Evolutionary conservation across 2,329 filamentous ascomycete genomes (phyloP).

Genomic region (Oidium heveae): DNA sequence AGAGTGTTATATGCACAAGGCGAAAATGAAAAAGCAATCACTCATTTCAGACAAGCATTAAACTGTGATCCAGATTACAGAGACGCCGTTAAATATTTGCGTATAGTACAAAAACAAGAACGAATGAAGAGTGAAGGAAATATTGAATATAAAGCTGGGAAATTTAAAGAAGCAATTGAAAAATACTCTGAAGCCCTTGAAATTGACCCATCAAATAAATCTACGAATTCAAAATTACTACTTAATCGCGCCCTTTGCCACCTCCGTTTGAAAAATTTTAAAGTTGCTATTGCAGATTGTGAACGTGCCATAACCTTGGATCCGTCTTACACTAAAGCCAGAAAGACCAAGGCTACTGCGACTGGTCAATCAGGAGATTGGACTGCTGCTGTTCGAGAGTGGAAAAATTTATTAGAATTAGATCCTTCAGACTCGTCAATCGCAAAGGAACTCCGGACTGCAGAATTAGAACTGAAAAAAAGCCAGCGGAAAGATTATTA

Average conservation of each 20-base stretch:
- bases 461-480: constrained; percentile 94
- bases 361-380: constrained; percentile 65
- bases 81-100: constrained; percentile 67
- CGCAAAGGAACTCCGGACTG: constrained; percentile 62
- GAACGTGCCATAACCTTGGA: constrained; percentile 65
- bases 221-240: constrained; percentile 81
- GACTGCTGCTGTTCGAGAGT: constrained; percentile 75
- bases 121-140: constrained; percentile 91
- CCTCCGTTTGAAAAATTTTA: constrained; percentile 62
- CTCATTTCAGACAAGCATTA: constrained; percentile 74
- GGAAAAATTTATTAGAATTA: constrained; percentile 62
- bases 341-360: constrained; percentile 82
- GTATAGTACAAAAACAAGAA: constrained; percentile 76
- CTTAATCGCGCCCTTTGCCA: constrained; percentile 80
- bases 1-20: constrained; percentile 73
- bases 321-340: constrained; percentile 64
- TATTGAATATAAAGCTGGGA: constrained; percentile 60
- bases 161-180: constrained; percentile 56
- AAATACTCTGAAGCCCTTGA: constrained; percentile 64
- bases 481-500: constrained; percentile 95
- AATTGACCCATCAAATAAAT: constrained; percentile 69
- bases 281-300: constrained; percentile 62
- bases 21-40: constrained; percentile 83
- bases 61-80: constrained; percentile 80
- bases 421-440: constrained; percentile 64